These are phyloP conservation scores for Tricholoma sp. DNA, from an alignment of 768 basidiomycete genomes.

Conservation along the genomic window DNA sequence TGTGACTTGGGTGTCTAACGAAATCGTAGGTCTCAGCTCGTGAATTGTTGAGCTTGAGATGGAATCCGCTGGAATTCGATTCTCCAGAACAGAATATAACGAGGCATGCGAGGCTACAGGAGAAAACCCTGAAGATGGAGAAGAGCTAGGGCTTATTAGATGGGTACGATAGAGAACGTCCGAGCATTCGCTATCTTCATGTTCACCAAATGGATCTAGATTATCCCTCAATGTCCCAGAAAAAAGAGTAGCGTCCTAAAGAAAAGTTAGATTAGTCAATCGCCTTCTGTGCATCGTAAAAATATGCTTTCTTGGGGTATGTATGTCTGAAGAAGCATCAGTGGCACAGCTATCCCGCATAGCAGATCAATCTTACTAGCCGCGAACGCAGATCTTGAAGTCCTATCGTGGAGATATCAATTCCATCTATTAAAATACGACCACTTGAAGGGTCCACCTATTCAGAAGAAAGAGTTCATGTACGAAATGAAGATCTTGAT, in stretches of 20 bases:
- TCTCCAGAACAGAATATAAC: constrained; percentile 24
- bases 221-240: constrained; percentile 76
- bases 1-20: constrained; percentile 75
- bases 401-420: constrained; percentile 84
- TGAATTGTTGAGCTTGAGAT: constrained; percentile 45
- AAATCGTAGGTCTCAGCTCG: constrained; percentile 53
- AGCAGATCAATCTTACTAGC: constrained; percentile 38
- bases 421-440: constrained; percentile 77
- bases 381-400: constrained; percentile 75
- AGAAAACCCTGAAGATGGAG: constrained; percentile 35
- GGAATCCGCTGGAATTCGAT: constrained; percentile 34
- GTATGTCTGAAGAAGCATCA: constrained; percentile 48
- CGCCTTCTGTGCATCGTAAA: no score
- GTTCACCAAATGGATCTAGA: constrained; percentile 75
- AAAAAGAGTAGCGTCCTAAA: constrained; percentile 66
- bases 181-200: constrained; percentile 71
- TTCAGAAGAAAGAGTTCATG: neutral
- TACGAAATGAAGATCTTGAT: neutral
- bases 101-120: no score
- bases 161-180: constrained; percentile 82
- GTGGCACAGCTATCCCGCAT: neutral
- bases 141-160: constrained; percentile 51
- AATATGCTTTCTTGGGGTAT: constrained; percentile 51
- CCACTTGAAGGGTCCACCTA: constrained; percentile 76
- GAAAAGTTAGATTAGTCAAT: neutral